phyloP scores from a whole-genome alignment of 1,284 basidiomycete species.

The Cerrena zonata region DNA sequence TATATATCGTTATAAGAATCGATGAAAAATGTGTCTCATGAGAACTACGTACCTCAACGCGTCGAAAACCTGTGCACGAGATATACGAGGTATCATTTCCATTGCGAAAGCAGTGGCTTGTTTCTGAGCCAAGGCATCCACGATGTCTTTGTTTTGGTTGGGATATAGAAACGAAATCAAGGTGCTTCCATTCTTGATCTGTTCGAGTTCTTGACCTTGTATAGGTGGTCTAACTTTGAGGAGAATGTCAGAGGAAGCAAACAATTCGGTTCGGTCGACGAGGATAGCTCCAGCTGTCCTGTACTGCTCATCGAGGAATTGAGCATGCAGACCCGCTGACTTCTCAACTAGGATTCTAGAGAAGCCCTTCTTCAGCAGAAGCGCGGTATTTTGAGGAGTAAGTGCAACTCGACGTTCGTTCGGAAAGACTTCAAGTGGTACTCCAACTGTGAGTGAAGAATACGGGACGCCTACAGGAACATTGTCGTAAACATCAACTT shows the following conservation, averaged over 20 bases:
- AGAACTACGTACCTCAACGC: slow-evolving; percentile 56
- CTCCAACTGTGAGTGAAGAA: slow-evolving; percentile 68
- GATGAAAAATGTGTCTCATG: not conserved
- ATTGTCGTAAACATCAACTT: too few relatives aligned
- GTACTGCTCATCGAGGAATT: slow-evolving; percentile 77
- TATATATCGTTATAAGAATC: slow-evolving; percentile 21
- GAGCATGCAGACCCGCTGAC: slow-evolving; percentile 64
- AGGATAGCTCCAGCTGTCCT: slow-evolving; percentile 71
- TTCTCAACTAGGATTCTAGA: slow-evolving; percentile 63
- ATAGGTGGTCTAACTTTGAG: slow-evolving; percentile 77
- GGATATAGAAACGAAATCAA: slow-evolving; percentile 82
- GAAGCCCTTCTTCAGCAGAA: slow-evolving; percentile 79
- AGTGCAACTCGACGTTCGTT: slow-evolving; percentile 75
- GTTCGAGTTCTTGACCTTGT: slow-evolving; percentile 51
- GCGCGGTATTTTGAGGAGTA: slow-evolving; percentile 68
- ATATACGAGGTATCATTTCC: slow-evolving; percentile 86
- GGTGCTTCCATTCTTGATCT: slow-evolving; percentile 66
- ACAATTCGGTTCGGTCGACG: slow-evolving; percentile 59
- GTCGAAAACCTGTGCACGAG: slow-evolving; percentile 80
- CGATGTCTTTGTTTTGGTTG: slow-evolving; percentile 67
- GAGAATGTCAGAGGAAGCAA: slow-evolving; percentile 63
- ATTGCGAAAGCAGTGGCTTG: slow-evolving; percentile 70
- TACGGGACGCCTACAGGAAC: slow-evolving; percentile 56
- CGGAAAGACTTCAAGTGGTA: slow-evolving; percentile 69
- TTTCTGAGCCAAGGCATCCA: slow-evolving; percentile 58